A percentile compares a stretch with the other conserved stretches of the same genome.
Evolutionary conservation across 2,329 filamentous ascomycete genomes (phyloP).

Genomic region (Aspergillus transmontanensis): DNA sequence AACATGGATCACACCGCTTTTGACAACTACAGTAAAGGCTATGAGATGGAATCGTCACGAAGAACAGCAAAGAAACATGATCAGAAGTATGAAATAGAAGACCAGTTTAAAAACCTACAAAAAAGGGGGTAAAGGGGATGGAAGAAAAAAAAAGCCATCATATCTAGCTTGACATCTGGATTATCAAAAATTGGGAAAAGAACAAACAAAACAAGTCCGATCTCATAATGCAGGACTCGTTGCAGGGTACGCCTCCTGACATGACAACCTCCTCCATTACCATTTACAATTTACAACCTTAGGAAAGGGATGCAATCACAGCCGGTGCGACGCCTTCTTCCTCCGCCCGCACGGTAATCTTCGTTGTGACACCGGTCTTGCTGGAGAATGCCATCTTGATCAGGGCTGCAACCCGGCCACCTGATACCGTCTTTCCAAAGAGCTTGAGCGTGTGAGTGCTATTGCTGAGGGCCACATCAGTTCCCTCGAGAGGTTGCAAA

Average conservation of each 20-base stretch:
- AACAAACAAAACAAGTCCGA: constrained; percentile 17
- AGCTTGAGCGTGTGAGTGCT: constrained; percentile 94
- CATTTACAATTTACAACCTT: constrained; percentile 39
- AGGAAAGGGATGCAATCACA: constrained; percentile 82
- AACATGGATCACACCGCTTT: constrained; percentile 1
- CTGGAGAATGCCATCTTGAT: constrained; percentile 92
- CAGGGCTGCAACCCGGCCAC: constrained; percentile 82
- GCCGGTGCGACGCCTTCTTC: constrained; percentile 87
- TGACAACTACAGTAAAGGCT: constrained; percentile 5
- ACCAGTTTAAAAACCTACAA: constrained; percentile 13
- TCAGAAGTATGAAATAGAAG: constrained; percentile 8
- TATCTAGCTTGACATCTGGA: constrained; percentile 3
- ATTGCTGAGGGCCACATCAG: constrained; percentile 83
- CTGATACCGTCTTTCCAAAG: constrained; percentile 90
- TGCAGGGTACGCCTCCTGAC: constrained; percentile 19
- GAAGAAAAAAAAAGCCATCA: constrained; percentile 7
- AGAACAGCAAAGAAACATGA: constrained; percentile 1
- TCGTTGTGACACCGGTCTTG: constrained; percentile 92
- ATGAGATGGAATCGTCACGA: constrained; percentile 11
- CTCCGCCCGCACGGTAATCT: constrained; percentile 89
- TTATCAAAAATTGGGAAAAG: constrained; percentile 12
- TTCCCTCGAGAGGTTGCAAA: constrained; percentile 90
- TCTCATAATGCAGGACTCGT: constrained; percentile 27
- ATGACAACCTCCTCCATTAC: constrained; percentile 16
- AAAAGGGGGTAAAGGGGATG: not conserved